Base-by-base conservation (phyloP, 495 filamentous ascomycete genomes). In the Hypoxylon fragiforme region DNA sequence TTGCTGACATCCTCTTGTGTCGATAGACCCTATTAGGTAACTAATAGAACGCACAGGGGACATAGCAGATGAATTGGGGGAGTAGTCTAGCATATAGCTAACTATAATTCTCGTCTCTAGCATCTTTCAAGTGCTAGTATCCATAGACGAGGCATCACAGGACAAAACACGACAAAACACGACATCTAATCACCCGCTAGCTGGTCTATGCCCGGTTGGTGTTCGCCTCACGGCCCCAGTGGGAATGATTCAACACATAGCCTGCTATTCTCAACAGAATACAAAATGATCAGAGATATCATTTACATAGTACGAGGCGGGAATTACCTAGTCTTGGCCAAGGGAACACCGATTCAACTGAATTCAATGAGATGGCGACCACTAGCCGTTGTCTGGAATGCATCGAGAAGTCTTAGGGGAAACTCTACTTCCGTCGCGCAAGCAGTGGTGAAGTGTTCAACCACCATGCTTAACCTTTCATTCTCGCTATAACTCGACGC, bases 381-480 rank as follows among this genome's bases (percentile, higher is more conserved):
- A 13, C 13, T 24, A 47, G 46, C 57, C 57, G 37, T 35, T 31
- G 30, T 24, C 22, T 55, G 51, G 57, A 61, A 61, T 61, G 51
- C 43, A 43, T 51, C 41, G 15, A 12, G 13, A 30, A 32, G 28
- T 30, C 37, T 19, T 21, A 21, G 24, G 15, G 34, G n/a, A 36
- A 44, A 46, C 18, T 22, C 28, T 24, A 24, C 41, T 13, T 37
- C 21, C 31, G 16, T 37, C n/a, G 28, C 28, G 32, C 40, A 37
- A 13, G 9, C 9, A 12, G 9, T 6, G 7, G 36, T 20, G 12
- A 32, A 16, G 35, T 37, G 22, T 34, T n/a, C n/a, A 12, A 34
- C 37, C 14, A 19, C 24, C 9, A 3, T 22, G 14, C 32, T 55
- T 52, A 44, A 31, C 39, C 31, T 55, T 34, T 26, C 26, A 3